phyloP scores from a whole-genome alignment of 306 rosid species.

The Prunus mongolica region DNA sequence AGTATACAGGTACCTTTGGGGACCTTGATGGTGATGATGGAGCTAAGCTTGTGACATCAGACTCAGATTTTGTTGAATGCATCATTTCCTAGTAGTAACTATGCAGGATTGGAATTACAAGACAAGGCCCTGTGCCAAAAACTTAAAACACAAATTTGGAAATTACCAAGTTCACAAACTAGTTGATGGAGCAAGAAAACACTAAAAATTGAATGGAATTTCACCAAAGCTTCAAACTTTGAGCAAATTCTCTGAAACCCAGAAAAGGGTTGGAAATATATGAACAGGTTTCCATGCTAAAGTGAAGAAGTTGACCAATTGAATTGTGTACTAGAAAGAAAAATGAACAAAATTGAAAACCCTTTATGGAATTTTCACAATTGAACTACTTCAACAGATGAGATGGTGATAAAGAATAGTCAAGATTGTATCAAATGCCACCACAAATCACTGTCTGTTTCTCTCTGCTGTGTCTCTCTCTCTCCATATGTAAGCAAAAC shows the following conservation, averaged over 20 bases:
- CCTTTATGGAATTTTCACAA: neutral
- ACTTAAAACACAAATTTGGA: neutral
- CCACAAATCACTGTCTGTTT: neutral
- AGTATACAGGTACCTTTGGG: conserved; percentile 71
- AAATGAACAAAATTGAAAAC: neutral
- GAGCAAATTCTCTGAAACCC: neutral
- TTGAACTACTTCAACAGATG: neutral
- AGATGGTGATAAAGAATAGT: neutral
- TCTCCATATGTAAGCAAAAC: neutral
- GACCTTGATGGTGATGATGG: conserved; percentile 95
- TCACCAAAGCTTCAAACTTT: neutral
- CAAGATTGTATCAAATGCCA: neutral
- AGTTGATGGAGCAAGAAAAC: neutral
- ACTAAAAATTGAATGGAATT: neutral
- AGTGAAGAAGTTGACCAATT: neutral
- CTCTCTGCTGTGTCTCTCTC: neutral
- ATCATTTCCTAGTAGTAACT: conserved; percentile 20
- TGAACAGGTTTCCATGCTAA: neutral
- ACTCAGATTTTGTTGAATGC: conserved; percentile 76
- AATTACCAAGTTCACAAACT: neutral
- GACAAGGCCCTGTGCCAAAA: neutral
- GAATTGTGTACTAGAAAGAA: neutral
- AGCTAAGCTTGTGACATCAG: conserved; percentile 86
- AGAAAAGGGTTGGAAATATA: neutral
- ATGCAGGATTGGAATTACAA: neutral